Evolutionary conservation across 495 filamentous ascomycete species (phyloP), one percentile per base, ranked within the genome.

Genomic region (Lichina pygmaea): DNA sequence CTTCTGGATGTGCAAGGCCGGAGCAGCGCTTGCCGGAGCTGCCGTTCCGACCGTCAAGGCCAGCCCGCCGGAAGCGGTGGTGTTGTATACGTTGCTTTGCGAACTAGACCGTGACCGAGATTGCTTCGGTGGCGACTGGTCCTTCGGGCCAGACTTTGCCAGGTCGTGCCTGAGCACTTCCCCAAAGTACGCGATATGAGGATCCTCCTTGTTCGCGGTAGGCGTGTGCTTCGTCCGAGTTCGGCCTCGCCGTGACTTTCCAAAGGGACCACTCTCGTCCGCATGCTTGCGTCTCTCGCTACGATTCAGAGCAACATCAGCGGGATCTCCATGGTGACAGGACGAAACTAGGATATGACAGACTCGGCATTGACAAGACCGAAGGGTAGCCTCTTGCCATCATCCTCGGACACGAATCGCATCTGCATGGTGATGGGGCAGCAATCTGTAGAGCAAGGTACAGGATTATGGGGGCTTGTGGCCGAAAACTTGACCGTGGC

Each of bases 251-350:
- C 47, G 62, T 57, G 54, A 67, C 65, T 57, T 66, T 47, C 74
- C 74, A 54, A 78, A 78, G 7, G 74, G 70, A 9, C 74, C 74
- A 49, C 62, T 67, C 58, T 77, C 74, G 56, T 71, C 68, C 10
- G 6, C 36, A 39, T 39, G 13, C 13, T 39, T 39, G 36, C 36
- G 36, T 39, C 36, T 11, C 13, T 39, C 36, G 13, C 36, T 39
- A 15, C 36, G 11, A 43, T 30, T 4, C 3, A 9, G 12, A 12
- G 8, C 31, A 5, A 13, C 32, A 2, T 32, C 13, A 40, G 17
- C 34, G 24, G 1, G 8, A 44, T 24, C 24, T 24, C 24, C 4
- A 24, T 24, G 24, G 24, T 24, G 24, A 4, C 24, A 24, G 24
- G 24, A 4, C 24, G 24, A 4, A 24, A 24, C 24, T 4, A 24